These are phyloP conservation scores for Ophiocordyceps camponoti-rufipedis DNA, from an alignment of 2,329 filamentous ascomycete genomes.

Conservation along the genomic window DNA sequence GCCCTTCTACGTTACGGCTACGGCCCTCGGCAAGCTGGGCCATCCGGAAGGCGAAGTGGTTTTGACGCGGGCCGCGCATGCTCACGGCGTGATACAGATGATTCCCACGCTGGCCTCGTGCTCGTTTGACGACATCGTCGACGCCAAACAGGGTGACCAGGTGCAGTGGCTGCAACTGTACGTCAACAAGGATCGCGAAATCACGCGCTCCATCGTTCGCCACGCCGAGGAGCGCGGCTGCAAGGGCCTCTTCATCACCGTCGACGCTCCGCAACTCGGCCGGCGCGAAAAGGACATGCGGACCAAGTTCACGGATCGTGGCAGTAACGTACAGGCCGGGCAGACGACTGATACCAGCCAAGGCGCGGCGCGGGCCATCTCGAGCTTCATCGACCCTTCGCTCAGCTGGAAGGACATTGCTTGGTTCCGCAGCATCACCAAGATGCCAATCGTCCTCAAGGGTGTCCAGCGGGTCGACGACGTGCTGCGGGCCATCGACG, in stretches of 20 bases:
- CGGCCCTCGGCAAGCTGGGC: conserved; percentile 86
- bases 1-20: conserved; percentile 93
- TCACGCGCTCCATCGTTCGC: conserved; percentile 78
- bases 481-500: conserved; percentile 69
- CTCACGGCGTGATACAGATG: conserved; percentile 92
- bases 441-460: conserved; percentile 92
- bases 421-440: conserved; percentile 81
- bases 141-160: conserved; percentile 61
- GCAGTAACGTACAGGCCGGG: conserved; percentile 65
- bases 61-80: conserved; percentile 65
- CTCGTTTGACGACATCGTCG: conserved; percentile 92
- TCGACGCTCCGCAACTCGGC: conserved; percentile 90
- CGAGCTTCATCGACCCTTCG: conserved; percentile 88
- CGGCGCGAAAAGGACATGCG: conserved; percentile 97
- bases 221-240: conserved; percentile 86
- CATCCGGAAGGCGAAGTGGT: conserved; percentile 88
- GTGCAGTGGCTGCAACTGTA: conserved; percentile 95
- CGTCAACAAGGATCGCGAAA: conserved; percentile 85
- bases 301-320: conserved; percentile 69
- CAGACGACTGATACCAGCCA: conserved; percentile 68
- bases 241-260: conserved; percentile 93
- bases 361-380: conserved; percentile 87
- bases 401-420: conserved; percentile 86
- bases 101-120: conserved; percentile 94
- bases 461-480: conserved; percentile 94